Base-by-base conservation (phyloP, 2,329 filamentous ascomycete species). In the Aspergillus amoenus region DNA sequence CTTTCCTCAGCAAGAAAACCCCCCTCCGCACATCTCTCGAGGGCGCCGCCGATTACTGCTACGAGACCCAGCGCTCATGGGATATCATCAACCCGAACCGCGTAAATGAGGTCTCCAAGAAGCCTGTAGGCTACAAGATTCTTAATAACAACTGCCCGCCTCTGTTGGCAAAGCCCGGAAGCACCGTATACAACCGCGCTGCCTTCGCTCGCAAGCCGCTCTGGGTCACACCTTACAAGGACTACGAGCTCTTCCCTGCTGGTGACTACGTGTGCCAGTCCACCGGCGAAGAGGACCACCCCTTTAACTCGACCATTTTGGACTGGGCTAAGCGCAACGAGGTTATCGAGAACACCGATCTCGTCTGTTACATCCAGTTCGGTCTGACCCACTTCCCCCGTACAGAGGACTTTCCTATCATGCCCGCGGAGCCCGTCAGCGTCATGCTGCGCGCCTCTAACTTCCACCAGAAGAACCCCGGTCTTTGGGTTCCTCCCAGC, bases 391-490 rank as follows among this genome's bases (percentile, higher is more conserved):
- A 96, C 72, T 93, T 96, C 79, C 92, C 93, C 0, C 80, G 89
- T 0, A 91, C 92, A 0, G 93, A 97, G 71, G 93, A 96, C 73
- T 96, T 91, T 79, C 93, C 93, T 27, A 82, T 96, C 65, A 96
- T 96, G 92, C 91, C 91, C 0, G 89, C 85, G 0, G 89, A 93
- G 79, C 89, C 90, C 0, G 93, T 96, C 83, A 90, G 86, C 1
- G 78, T 96, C 64, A 81, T 95, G 37, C 79, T 95, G 42, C 79
- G 90, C 32, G 91, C 91, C 3, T 79, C 91, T 42, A 88, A 95
- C 78, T 95, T 95, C 82, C 95, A 27, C 95, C 76, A 77, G 81
- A 21, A 82, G 84, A 65, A 95, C 93, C 70, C 91, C 91, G 2
- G 88, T 85, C 54, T 78, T 95, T 72, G 90, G 95, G 88, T 95